These are phyloP conservation scores for Peronospora destructor DNA, from an alignment of 352 stramenopile genomes.

Conservation along the genomic window DNA sequence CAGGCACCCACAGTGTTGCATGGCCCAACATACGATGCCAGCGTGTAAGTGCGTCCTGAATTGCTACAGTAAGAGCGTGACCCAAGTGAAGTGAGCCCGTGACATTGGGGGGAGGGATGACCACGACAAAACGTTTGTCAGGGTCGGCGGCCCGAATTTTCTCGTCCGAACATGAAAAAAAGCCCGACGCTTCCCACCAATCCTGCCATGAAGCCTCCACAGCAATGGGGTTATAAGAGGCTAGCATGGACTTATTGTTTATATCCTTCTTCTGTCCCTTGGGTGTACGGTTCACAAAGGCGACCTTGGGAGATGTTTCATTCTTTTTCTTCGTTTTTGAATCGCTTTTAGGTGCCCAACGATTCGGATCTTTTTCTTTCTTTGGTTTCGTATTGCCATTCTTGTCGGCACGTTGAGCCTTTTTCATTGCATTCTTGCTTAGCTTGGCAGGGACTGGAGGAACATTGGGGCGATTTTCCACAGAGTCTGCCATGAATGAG, in stretches of 20 bases:
- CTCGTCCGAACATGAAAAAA: slow-evolving; percentile 91
- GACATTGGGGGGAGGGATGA: slow-evolving; percentile 86
- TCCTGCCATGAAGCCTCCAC: slow-evolving; percentile 98
- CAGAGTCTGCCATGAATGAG: slow-evolving; percentile 21
- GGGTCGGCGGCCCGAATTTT: slow-evolving; percentile 64
- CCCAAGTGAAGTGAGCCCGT: slow-evolving; percentile 94
- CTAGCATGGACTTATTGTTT: slow-evolving; percentile 71
- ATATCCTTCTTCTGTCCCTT: slow-evolving; percentile 95
- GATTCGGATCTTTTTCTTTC: slow-evolving; percentile 94
- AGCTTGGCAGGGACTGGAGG: slow-evolving; percentile 49
- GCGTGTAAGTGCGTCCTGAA: slow-evolving; percentile 95
- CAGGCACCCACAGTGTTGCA: slow-evolving; percentile 96
- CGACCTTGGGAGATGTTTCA: slow-evolving; percentile 25
- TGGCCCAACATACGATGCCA: slow-evolving; percentile 98
- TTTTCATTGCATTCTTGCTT: slow-evolving; percentile 96
- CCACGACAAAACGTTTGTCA: slow-evolving; percentile 96
- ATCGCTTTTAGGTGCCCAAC: slow-evolving; percentile 80
- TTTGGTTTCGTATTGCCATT: slow-evolving; percentile 77
- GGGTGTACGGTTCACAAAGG: slow-evolving; percentile 91
- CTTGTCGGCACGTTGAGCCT: slow-evolving; percentile 85
- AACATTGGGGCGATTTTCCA: neutral
- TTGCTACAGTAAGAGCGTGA: slow-evolving; percentile 96
- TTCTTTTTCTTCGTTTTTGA: slow-evolving; percentile 77
- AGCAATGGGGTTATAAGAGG: slow-evolving; percentile 92
- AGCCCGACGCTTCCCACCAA: slow-evolving; percentile 96